phyloP scores from a whole-genome alignment of 2,329 filamentous ascomycete genomes.

The Cytospora chrysosperma region DNA sequence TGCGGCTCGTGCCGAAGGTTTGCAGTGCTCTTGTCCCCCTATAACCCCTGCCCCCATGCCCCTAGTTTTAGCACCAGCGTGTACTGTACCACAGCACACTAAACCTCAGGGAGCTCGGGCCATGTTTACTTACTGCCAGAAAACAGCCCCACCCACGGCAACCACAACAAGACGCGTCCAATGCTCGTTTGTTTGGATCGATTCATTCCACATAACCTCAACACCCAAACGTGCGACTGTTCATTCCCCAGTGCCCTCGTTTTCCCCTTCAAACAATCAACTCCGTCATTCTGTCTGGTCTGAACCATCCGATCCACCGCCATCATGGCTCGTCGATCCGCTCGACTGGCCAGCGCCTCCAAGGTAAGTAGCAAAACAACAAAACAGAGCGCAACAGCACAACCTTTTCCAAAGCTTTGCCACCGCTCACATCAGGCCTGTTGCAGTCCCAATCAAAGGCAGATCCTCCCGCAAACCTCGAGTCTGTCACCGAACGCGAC shows the following conservation, averaged over 20 bases:
- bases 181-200: not conserved
- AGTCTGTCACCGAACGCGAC: conserved; percentile 45
- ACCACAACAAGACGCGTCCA: conserved; percentile 19
- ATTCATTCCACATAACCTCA: conserved; percentile 16
- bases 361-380: conserved; percentile 25
- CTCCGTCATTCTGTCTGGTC: conserved; percentile 1
- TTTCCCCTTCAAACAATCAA: not conserved
- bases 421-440: conserved; percentile 20
- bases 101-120: conserved; percentile 4
- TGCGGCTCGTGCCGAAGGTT: conserved; percentile 4
- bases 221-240: conserved; percentile 3
- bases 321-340: conserved; percentile 25
- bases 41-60: too few species aligned
- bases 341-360: conserved; percentile 20
- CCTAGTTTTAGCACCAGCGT: not conserved
- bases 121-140: conserved; percentile 19
- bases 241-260: not conserved
- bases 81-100: not conserved
- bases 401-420: not conserved
- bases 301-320: not conserved
- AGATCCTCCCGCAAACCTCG: conserved; percentile 33
- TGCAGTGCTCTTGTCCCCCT: too few species aligned
- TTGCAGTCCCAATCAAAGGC: conserved; percentile 26
- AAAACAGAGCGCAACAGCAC: conserved; percentile 4
- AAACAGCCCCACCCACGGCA: conserved; percentile 2